phyloP scores from a whole-genome alignment of 768 basidiomycete genomes.

The Rhodotorula graminis region DNA sequence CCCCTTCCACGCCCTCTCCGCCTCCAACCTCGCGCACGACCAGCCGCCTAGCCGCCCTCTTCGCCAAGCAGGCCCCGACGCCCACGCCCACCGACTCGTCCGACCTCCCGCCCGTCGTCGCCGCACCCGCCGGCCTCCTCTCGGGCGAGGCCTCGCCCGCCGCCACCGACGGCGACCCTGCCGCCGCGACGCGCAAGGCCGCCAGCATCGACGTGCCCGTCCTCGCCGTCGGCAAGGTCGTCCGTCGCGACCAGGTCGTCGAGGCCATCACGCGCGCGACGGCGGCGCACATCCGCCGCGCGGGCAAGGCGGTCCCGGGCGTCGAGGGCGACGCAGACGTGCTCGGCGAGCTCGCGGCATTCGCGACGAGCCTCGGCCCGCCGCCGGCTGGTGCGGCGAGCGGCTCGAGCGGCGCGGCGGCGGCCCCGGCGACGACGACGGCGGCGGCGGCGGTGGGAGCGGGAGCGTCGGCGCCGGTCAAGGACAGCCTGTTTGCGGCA shows the following conservation, averaged over 20 bases:
- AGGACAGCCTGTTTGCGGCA: constrained; percentile 19
- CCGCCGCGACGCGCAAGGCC: neutral
- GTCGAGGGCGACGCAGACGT: constrained; percentile 2
- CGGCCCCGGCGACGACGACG: too few relatives aligned
- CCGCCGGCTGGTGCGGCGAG: neutral
- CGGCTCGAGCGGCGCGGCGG: neutral
- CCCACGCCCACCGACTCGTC: neutral
- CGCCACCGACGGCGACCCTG: accelerated
- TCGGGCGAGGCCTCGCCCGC: neutral
- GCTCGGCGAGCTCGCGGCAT: neutral
- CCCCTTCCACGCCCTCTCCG: constrained; percentile 42
- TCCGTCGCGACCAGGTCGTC: constrained; percentile 5
- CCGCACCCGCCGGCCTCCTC: constrained; percentile 8
- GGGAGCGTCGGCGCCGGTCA: constrained; percentile 17
- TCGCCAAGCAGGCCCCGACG: constrained; percentile 45
- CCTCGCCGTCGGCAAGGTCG: constrained; percentile 38
- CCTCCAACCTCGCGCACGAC: constrained; percentile 42
- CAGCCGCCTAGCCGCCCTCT: constrained; percentile 44
- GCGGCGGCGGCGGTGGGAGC: too few relatives aligned
- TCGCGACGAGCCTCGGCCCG: constrained; percentile 3
- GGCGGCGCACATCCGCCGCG: constrained; percentile 7
- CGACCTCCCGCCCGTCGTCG: constrained; percentile 17
- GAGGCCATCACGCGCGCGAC: neutral
- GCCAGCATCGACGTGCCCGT: constrained; percentile 6
- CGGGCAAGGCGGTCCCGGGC: neutral